These are phyloP conservation scores for Pleurotus pulmonarius DNA, from an alignment of 768 basidiomycete species.

Conservation along the genomic window DNA sequence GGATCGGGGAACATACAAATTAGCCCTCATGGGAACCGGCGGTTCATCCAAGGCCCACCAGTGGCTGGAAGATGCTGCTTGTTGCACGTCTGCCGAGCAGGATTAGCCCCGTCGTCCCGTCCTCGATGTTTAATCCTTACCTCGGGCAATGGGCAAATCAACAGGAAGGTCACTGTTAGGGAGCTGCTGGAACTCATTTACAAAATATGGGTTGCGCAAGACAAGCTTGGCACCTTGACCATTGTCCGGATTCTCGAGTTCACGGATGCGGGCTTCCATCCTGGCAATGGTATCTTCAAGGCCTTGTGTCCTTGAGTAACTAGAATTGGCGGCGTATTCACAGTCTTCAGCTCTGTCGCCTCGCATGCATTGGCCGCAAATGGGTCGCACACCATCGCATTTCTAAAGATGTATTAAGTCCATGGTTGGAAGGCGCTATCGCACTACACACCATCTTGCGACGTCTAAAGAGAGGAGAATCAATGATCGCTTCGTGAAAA, in stretches of 20 bases:
- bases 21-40: slow-evolving; percentile 23
- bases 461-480: background rate
- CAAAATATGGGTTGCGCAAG: slow-evolving; percentile 33
- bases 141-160: too few relatives aligned
- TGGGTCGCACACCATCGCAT: slow-evolving; percentile 52
- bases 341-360: slow-evolving; percentile 51
- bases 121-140: too few relatives aligned
- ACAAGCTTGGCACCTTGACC: slow-evolving; percentile 20
- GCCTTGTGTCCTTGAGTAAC: slow-evolving; percentile 42
- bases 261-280: slow-evolving; percentile 42
- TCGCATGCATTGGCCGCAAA: slow-evolving; percentile 48
- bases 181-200: background rate
- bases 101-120: too few relatives aligned
- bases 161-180: background rate
- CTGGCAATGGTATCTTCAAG: slow-evolving; percentile 49
- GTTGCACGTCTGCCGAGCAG: too few relatives aligned
- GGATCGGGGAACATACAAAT: slow-evolving; percentile 21
- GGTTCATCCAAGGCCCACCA: slow-evolving; percentile 22
- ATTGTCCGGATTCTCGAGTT: slow-evolving; percentile 36
- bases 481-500: too few relatives aligned
- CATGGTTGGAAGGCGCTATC: background rate
- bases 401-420: slow-evolving; percentile 27
- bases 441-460: slow-evolving; percentile 2
- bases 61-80: background rate
- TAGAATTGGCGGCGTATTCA: slow-evolving; percentile 48